A percentile compares a stretch with the other conserved stretches of the same genome.
Conservation (phyloP, 2,329 filamentous ascomycete species). For the Cryoendolithus antarcticus region DNA sequence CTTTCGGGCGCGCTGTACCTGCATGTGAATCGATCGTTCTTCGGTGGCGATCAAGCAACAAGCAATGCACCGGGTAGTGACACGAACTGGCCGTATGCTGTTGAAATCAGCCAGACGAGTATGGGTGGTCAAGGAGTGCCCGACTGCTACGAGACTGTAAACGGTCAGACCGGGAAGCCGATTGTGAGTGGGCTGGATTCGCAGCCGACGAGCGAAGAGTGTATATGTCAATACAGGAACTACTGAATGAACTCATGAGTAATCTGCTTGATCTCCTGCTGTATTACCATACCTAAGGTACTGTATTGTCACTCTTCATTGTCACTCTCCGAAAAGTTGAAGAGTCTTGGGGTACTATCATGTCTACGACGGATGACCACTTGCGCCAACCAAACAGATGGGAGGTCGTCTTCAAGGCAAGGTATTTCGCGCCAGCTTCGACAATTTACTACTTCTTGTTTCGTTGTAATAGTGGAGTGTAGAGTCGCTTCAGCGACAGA, state of each 20-base stretch:
- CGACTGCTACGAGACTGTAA: conserved; percentile 36
- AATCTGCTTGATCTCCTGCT: no score
- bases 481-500: no score
- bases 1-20: conserved; percentile 47
- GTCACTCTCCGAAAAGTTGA: no score
- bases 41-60: conserved; percentile 6
- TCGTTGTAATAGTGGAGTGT: no score
- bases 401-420: no score
- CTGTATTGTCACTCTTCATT: no score
- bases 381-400: not conserved
- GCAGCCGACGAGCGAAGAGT: conserved; percentile 22
- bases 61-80: conserved; percentile 18
- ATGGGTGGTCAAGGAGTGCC: conserved; percentile 38
- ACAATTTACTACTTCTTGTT: no score
- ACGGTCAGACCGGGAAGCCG: conserved; percentile 25
- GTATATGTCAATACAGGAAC: conserved; percentile 37
- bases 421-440: no score
- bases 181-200: conserved; percentile 27
- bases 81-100: conserved; percentile 44
- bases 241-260: conserved; percentile 9
- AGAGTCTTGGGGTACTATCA: no score
- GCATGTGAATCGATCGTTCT: conserved; percentile 8
- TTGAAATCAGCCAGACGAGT: conserved; percentile 43
- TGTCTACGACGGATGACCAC: no score
- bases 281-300: no score